Evolutionary conservation across 2,329 filamentous ascomycete genomes (phyloP).

Genomic region (Alternaria triticina): DNA sequence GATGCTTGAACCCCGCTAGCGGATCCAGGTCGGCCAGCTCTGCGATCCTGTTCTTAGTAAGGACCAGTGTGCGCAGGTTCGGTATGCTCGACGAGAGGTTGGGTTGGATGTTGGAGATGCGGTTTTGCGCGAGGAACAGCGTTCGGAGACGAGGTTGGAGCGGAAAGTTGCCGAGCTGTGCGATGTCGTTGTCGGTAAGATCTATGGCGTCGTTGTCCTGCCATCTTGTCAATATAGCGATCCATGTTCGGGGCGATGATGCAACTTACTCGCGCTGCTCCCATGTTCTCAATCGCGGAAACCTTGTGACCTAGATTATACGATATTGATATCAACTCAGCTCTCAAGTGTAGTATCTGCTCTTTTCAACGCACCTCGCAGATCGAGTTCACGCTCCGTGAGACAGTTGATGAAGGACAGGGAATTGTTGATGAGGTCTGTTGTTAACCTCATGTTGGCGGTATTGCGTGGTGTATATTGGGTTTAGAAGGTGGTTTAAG

Average conservation of each 20-base stretch:
- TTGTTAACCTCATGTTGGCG: conserved; percentile 84
- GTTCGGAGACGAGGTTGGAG: conserved; percentile 86
- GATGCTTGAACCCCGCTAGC: conserved; percentile 68
- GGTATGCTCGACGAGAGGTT: conserved; percentile 77
- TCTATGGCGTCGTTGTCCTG: conserved; percentile 97
- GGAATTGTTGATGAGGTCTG: conserved; percentile 91
- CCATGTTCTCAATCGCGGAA: conserved; percentile 95
- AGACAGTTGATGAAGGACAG: conserved; percentile 98
- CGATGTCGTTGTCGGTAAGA: conserved; percentile 97
- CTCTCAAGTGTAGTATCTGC: conserved; percentile 93
- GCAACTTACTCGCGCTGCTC: conserved; percentile 81
- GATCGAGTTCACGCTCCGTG: conserved; percentile 98
- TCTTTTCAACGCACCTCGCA: conserved; percentile 99
- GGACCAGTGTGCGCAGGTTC: conserved; percentile 79
- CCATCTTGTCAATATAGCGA: neutral
- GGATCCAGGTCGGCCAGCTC: conserved; percentile 89
- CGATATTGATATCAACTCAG: conserved; percentile 81
- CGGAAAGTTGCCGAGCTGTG: conserved; percentile 88
- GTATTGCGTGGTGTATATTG: neutral
- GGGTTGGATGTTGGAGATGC: conserved; percentile 80
- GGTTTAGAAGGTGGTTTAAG: neutral
- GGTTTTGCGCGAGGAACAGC: conserved; percentile 87
- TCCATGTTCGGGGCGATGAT: neutral
- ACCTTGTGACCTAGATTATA: conserved; percentile 89
- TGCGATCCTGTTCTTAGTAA: conserved; percentile 80